Evolutionary conservation across 1,284 basidiomycete genomes (phyloP).

Genomic region (Paramarasmius palmivorus): DNA sequence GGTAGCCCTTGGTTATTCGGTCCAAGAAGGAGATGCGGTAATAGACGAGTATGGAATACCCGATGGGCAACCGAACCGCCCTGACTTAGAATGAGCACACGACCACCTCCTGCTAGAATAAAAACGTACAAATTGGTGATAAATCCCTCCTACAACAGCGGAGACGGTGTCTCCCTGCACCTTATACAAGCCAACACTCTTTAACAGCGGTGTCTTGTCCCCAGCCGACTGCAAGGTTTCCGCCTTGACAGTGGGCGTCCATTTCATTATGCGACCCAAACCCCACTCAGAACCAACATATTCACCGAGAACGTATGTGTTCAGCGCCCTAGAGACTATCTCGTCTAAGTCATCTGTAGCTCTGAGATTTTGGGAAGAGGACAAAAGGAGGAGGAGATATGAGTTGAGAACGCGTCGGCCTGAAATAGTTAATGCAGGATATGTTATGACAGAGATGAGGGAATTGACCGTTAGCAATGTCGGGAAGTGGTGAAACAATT

Average conservation of each 20-base stretch:
- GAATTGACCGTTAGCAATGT: background rate
- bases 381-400: slow-evolving; percentile 30
- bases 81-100: slow-evolving; percentile 29
- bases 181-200: slow-evolving; percentile 69
- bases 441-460: too few species aligned
- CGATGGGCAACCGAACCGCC: slow-evolving; percentile 63
- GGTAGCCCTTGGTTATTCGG: slow-evolving; percentile 48
- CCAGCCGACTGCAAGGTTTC: slow-evolving; percentile 23
- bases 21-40: slow-evolving; percentile 54
- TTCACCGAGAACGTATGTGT: slow-evolving; percentile 70
- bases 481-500: background rate
- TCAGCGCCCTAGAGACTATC: slow-evolving; percentile 54
- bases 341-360: slow-evolving; percentile 55
- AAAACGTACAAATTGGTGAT: slow-evolving; percentile 71
- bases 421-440: too few species aligned
- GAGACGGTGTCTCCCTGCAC: slow-evolving; percentile 75
- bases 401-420: slow-evolving; percentile 3
- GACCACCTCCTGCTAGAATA: background rate
- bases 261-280: slow-evolving; percentile 65
- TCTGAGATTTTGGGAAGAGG: slow-evolving; percentile 57
- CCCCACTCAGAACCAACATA: slow-evolving; percentile 73
- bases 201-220: slow-evolving; percentile 33
- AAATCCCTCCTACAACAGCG: slow-evolving; percentile 75
- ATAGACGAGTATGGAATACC: slow-evolving; percentile 65
- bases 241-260: slow-evolving; percentile 55